phyloP scores from a whole-genome alignment of 225 moss, liverwort and hornwort genomes.

The Marchantia paleacea region DNA sequence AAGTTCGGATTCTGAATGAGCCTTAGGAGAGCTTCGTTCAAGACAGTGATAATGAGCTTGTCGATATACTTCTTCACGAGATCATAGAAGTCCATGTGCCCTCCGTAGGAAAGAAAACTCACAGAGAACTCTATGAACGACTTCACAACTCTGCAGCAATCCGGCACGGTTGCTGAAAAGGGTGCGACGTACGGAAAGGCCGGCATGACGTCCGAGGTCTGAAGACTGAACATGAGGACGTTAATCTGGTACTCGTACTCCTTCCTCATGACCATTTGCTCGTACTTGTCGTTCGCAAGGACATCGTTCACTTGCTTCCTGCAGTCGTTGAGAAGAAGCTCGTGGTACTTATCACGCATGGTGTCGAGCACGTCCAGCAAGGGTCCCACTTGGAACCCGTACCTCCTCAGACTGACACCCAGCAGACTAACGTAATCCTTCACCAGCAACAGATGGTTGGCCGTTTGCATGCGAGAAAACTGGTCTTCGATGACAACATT shows the following conservation, averaged over 20 bases:
- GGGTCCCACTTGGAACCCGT: conserved; percentile 74
- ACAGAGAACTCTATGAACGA: conserved; percentile 85
- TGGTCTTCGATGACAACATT: conserved; percentile 91
- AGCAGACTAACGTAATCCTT: conserved; percentile 96
- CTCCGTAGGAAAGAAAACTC: conserved; percentile 87
- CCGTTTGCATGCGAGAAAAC: conserved; percentile 89
- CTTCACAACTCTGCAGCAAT: conserved; percentile 88
- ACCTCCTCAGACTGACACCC: conserved; percentile 81
- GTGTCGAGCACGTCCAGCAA: conserved; percentile 58
- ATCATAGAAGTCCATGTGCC: conserved; percentile 95
- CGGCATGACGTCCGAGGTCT: conserved; percentile 89
- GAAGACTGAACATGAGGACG: conserved; percentile 90
- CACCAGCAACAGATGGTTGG: conserved; percentile 84
- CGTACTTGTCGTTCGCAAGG: conserved; percentile 93
- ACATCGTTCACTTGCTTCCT: conserved; percentile 79
- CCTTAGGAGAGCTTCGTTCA: conserved; percentile 85
- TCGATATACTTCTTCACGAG: conserved; percentile 93
- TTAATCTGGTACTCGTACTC: conserved; percentile 97
- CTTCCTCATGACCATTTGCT: conserved; percentile 97
- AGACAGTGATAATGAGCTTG: conserved; percentile 71
- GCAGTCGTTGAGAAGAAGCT: conserved; percentile 86
- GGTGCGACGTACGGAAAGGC: conserved; percentile 97
- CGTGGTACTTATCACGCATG: conserved; percentile 89
- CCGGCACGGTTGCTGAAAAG: conserved; percentile 92
- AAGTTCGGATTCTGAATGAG: conserved; percentile 75